Percentiles rank a stretch among this genome's conserved stretches.
Conservation (phyloP, 257 asterid genomes). For the Solanum bulbocastanum region DNA sequence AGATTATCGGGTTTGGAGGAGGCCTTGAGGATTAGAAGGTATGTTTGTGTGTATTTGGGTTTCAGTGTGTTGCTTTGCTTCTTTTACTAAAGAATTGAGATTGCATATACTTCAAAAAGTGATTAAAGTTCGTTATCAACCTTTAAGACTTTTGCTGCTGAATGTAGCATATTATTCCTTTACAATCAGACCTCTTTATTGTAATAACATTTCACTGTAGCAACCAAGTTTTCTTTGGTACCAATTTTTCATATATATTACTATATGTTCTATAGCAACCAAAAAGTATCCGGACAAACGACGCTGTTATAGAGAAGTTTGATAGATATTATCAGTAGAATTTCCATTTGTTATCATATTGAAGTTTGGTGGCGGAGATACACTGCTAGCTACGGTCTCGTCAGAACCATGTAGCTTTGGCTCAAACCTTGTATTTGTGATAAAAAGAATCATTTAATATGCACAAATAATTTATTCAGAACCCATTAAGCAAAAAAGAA, state of each 20-base stretch:
- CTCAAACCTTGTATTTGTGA: neutral
- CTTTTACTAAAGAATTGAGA: neutral
- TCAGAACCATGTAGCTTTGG: neutral
- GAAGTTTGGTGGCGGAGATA: neutral
- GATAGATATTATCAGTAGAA: neutral
- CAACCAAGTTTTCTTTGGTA: neutral
- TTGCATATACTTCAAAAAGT: neutral
- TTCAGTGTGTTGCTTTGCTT: neutral
- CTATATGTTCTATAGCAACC: neutral
- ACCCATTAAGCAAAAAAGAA: neutral
- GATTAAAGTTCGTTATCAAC: neutral
- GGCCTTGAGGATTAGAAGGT: slow-evolving; percentile 75
- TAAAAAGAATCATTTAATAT: neutral
- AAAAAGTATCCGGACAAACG: neutral
- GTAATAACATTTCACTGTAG: neutral
- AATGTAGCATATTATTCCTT: neutral
- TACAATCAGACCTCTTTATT: neutral
- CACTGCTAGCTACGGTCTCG: neutral
- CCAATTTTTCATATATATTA: neutral
- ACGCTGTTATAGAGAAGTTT: neutral
- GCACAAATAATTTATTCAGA: neutral
- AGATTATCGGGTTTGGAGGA: slow-evolving; percentile 81
- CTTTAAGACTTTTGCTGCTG: neutral
- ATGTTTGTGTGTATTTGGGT: neutral
- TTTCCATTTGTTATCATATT: neutral